Conservation (phyloP, 169 alveolate genomes). For the Cyclospora cayetanensis region DNA sequence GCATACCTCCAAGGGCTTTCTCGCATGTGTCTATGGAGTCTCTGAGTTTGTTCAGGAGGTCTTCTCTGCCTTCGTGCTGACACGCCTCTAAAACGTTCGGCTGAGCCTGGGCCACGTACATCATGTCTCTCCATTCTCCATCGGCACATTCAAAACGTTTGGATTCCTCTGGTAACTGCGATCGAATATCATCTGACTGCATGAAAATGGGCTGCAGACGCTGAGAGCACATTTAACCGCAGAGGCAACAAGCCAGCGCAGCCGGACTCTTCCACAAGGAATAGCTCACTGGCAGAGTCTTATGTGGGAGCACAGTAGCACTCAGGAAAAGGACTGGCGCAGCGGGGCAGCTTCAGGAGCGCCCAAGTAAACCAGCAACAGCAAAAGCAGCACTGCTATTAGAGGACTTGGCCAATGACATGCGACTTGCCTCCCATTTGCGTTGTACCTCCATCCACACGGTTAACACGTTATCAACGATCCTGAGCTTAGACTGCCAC, state of each 20-base stretch:
- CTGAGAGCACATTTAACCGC: slow-evolving; percentile 8
- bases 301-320: not conserved
- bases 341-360: too few species aligned
- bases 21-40: slow-evolving; percentile 94
- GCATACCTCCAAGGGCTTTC: slow-evolving; percentile 90
- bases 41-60: slow-evolving; percentile 85
- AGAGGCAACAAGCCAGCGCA: too few species aligned
- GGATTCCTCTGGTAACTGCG: slow-evolving; percentile 95
- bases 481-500: slow-evolving; percentile 90
- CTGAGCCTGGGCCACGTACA: slow-evolving; percentile 92
- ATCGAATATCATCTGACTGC: slow-evolving; percentile 96
- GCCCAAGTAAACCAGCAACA: too few species aligned
- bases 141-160: slow-evolving; percentile 94
- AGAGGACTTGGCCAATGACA: not conserved
- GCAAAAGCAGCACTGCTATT: not conserved
- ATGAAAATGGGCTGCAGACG: slow-evolving; percentile 94
- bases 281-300: too few species aligned
- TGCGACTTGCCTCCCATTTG: slow-evolving; percentile 86
- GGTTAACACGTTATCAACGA: slow-evolving; percentile 92
- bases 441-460: slow-evolving; percentile 95
- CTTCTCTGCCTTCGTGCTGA: slow-evolving; percentile 93
- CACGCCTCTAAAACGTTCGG: slow-evolving; percentile 93
- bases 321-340: too few species aligned
- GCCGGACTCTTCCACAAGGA: too few species aligned
- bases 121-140: slow-evolving; percentile 93